phyloP scores from a whole-genome alignment of 148 eudicot species.

The Heliamphora exappendiculata region DNA sequence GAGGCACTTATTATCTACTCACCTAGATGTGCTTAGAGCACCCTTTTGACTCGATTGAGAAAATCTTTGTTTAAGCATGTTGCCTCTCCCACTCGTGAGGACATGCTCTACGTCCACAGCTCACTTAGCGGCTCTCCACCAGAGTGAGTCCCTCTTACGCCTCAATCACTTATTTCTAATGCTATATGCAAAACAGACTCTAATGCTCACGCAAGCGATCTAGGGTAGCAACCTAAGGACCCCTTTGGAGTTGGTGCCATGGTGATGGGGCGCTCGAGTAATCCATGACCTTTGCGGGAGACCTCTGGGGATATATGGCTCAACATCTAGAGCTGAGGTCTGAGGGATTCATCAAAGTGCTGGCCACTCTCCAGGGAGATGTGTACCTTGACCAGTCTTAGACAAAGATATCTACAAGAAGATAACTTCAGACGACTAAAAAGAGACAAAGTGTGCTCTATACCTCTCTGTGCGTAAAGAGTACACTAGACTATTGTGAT shows the following conservation, averaged over 20 bases:
- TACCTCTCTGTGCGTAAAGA: too few species aligned
- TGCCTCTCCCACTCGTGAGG: background rate
- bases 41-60: background rate
- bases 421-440: too few species aligned
- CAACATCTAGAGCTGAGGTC: background rate
- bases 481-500: too few species aligned
- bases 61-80: background rate
- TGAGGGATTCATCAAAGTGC: too few species aligned
- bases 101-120: background rate
- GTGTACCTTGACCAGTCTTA: too few species aligned
- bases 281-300: background rate
- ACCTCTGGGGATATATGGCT: background rate
- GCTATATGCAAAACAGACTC: background rate
- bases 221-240: background rate
- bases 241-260: background rate
- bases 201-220: background rate
- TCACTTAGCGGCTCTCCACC: background rate
- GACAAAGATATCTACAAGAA: too few species aligned
- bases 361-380: too few species aligned
- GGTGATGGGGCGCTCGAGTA: background rate
- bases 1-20: background rate
- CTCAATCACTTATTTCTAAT: background rate
- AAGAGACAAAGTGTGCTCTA: too few species aligned
- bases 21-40: background rate
- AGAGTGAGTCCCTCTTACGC: background rate